Percentiles rank a stretch among this genome's conserved stretches.
Evolutionary conservation across 2,329 filamentous ascomycete species (phyloP).

Genomic region (Alternaria angustiovoidea): DNA sequence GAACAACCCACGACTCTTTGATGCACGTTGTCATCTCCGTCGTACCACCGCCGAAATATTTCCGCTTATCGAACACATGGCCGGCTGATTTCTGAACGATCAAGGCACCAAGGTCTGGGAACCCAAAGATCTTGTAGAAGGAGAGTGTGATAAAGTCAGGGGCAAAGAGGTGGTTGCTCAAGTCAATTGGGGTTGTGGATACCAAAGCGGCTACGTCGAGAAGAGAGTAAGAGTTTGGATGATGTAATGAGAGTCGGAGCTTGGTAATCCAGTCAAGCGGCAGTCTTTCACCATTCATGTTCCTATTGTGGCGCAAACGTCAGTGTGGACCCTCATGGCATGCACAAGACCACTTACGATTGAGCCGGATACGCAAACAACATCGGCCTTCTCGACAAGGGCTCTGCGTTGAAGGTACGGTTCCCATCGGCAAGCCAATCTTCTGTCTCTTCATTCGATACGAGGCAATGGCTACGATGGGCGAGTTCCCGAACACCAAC

Average conservation of each 20-base stretch:
- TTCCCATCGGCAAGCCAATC: constrained; percentile 63
- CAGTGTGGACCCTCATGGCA: background rate
- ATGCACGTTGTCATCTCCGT: constrained; percentile 64
- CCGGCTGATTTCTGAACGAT: constrained; percentile 78
- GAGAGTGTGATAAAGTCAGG: constrained; percentile 88
- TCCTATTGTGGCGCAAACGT: constrained; percentile 47
- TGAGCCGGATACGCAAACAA: constrained; percentile 86
- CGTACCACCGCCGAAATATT: constrained; percentile 74
- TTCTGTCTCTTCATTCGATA: constrained; percentile 68
- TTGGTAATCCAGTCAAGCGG: constrained; percentile 67
- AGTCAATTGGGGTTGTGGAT: constrained; percentile 67
- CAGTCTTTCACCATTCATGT: constrained; percentile 82
- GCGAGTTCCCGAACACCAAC: constrained; percentile 80
- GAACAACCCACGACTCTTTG: constrained; percentile 63
- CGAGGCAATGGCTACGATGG: constrained; percentile 68
- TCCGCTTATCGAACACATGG: constrained; percentile 60
- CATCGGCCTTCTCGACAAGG: constrained; percentile 14
- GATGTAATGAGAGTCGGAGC: constrained; percentile 26
- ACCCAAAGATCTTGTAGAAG: constrained; percentile 96
- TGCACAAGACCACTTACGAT: constrained; percentile 58
- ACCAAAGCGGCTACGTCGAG: constrained; percentile 73
- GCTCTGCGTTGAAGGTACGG: constrained; percentile 15
- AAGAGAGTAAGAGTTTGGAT: constrained; percentile 70
- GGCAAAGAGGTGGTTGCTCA: constrained; percentile 63
- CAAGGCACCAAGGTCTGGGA: constrained; percentile 86